Percentiles rank a stretch among this genome's conserved stretches.
These are phyloP conservation scores for Sarocladiaceae sp. DNA, from an alignment of 2,329 filamentous ascomycete genomes.

Conservation along the genomic window DNA sequence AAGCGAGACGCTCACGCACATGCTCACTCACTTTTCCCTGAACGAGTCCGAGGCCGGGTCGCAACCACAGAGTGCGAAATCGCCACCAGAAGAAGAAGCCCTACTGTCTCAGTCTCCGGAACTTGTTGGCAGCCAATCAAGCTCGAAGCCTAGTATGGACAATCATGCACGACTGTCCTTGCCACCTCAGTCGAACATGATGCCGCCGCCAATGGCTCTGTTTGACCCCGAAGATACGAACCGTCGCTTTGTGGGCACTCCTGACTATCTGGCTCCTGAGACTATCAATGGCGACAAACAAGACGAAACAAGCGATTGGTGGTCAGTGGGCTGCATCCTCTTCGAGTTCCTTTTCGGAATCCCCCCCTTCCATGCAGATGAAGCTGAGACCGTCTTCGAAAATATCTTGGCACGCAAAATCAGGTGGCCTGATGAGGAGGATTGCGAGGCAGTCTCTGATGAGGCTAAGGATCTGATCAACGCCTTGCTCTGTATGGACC, in stretches of 20 bases:
- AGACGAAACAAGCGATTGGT: slow-evolving; percentile 99
- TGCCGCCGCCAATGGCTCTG: slow-evolving; percentile 87
- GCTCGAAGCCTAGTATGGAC: slow-evolving; percentile 25
- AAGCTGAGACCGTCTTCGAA: slow-evolving; percentile 91
- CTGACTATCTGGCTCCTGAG: slow-evolving; percentile 93
- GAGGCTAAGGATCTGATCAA: slow-evolving; percentile 96
- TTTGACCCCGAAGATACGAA: slow-evolving; percentile 94
- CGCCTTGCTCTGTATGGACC: slow-evolving; percentile 78
- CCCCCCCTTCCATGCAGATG: slow-evolving; percentile 85
- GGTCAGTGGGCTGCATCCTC: slow-evolving; percentile 97
- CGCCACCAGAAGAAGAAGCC: slow-evolving; percentile 69
- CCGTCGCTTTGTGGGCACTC: slow-evolving; percentile 90
- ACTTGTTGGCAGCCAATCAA: slow-evolving; percentile 42
- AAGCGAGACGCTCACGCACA: slow-evolving; percentile 75
- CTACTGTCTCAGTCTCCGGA: slow-evolving; percentile 73
- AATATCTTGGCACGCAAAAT: slow-evolving; percentile 89
- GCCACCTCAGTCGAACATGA: slow-evolving; percentile 54
- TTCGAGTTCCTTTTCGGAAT: slow-evolving; percentile 94
- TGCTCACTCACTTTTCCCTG: slow-evolving; percentile 75
- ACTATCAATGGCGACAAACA: slow-evolving; percentile 93
- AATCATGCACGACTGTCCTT: slow-evolving; percentile 26
- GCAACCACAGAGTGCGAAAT: slow-evolving; percentile 41
- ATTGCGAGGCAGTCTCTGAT: slow-evolving; percentile 65
- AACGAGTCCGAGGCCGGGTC: slow-evolving; percentile 49
- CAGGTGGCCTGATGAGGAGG: slow-evolving; percentile 81